Percentiles rank a stretch among this genome's conserved stretches.
Conservation (phyloP, 441 rosid genomes). For the Macaranga tanarius region DNA sequence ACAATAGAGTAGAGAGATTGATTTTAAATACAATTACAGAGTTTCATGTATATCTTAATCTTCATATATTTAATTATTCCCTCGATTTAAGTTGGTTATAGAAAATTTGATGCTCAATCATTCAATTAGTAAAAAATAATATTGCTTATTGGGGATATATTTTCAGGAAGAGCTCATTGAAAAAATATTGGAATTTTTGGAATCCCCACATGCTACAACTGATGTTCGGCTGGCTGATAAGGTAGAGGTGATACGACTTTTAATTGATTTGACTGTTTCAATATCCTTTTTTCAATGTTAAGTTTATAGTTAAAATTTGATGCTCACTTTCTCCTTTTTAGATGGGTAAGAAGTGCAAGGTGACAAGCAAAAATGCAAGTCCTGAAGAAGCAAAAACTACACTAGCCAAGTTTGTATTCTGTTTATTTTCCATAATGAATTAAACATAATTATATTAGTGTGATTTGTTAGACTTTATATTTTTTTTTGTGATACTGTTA, state of each 20-base stretch:
- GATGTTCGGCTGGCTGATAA: conserved; percentile 77
- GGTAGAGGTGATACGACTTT: conserved; percentile 60
- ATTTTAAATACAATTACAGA: no score
- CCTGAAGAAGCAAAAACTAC: conserved; percentile 53
- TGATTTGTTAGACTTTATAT: no score
- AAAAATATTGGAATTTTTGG: conserved; percentile 85
- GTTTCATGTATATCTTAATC: no score
- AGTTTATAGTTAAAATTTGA: conserved; percentile 5
- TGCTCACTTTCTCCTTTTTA: conserved; percentile 34
- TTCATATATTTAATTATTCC: no score
- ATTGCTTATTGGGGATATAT: conserved; percentile 14
- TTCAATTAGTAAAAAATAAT: conserved; percentile 14
- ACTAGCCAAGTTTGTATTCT: conserved; percentile 78
- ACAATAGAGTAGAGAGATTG: no score
- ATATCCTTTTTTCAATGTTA: conserved; percentile 12
- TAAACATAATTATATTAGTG: no score
- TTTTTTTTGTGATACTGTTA: no score
- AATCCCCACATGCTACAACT: conserved; percentile 80
- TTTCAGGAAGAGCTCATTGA: conserved; percentile 79
- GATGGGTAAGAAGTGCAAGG: conserved; percentile 72
- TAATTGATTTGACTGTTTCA: conserved; percentile 8
- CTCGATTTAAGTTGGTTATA: no score
- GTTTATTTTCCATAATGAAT: no score
- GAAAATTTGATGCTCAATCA: no score
- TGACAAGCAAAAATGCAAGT: conserved; percentile 41